Conservation (phyloP, 169 alveolate species). For the Toxoplasma gondii region DNA sequence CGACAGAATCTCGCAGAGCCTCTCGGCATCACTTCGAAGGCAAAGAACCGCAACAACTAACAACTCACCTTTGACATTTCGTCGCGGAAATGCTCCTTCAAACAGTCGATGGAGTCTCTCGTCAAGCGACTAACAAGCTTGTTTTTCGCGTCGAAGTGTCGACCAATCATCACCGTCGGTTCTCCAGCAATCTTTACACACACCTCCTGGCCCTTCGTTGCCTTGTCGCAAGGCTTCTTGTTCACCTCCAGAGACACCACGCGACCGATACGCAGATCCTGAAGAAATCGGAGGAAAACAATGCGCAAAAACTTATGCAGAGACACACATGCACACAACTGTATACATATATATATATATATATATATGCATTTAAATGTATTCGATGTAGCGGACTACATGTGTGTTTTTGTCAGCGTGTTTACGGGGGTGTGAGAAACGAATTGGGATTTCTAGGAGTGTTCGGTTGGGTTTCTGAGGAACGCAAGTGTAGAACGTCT, state of each 20-base stretch:
- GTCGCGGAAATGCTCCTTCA: slow-evolving; percentile 77
- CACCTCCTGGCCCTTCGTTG: slow-evolving; percentile 89
- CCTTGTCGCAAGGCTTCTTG: slow-evolving; percentile 92
- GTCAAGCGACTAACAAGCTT: slow-evolving; percentile 64
- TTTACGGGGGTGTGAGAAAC: too few relatives aligned
- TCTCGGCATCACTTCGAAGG: too few relatives aligned
- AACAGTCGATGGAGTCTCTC: slow-evolving; percentile 74
- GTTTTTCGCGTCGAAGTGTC: slow-evolving; percentile 90
- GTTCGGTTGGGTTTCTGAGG: slow-evolving; percentile 37
- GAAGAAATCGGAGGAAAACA: background rate
- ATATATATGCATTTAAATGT: too few relatives aligned
- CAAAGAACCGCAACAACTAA: too few relatives aligned
- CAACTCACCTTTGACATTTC: slow-evolving; percentile 68
- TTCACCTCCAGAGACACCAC: slow-evolving; percentile 95
- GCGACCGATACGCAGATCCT: slow-evolving; percentile 90
- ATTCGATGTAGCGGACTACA: too few relatives aligned
- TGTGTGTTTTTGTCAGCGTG: too few relatives aligned
- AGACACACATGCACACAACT: too few relatives aligned
- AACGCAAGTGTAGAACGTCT: background rate
- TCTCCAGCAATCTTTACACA: slow-evolving; percentile 89
- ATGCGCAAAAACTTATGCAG: background rate
- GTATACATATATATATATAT: too few relatives aligned
- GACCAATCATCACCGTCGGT: slow-evolving; percentile 92
- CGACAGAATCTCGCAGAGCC: too few relatives aligned
- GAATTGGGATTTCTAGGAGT: background rate